Evolutionary conservation across 805 yeast genomes (phyloP), one percentile per base, ranked within the genome.

Genomic region (Cyberlindnera bimundalis): DNA sequence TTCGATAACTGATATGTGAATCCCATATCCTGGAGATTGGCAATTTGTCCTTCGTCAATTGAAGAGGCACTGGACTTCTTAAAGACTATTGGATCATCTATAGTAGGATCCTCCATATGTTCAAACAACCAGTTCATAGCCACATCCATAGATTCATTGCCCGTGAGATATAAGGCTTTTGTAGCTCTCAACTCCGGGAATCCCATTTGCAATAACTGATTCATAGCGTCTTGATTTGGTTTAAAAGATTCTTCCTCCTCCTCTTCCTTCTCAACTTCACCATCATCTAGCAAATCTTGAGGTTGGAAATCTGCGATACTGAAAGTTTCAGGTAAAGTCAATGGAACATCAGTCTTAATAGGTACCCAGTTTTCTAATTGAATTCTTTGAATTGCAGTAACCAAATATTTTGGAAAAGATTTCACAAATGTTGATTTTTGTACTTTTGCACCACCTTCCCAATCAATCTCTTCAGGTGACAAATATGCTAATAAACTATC

Each of bases 71-170:
- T n/a, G 12, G 47, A 30, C 4, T 45, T 39, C 16, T 41, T 40
- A 17, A 47, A 34, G 12, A 43, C 52, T 23, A 45, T 39, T 7
- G 68, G 65, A 6, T 64, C 78, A 58, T 90, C 95, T 32, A 90
- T 74, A 53, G 77, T 84, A 1, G 80, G 58, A 59, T 87, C 96
- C 18, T 90, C 97, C 81, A 88, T 78, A 56, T 90, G 96, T 16
- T 74, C 84, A 56, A 93, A 82, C 6, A 93, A 59, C 96, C 97
- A 87, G 52, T 87, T 85, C 84, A 85, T 80, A 0, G 97, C 96
- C 6, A 71, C 71, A 48, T 91, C 97, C 0, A 67, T 55, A 3
- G 65, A 59, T 1, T 64, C 52, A 52, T 89, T 89, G 0, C 88
- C 91, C 0, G 96, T 87, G 16, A 75, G 64, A 51, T 70, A 81